A percentile compares a stretch with the other conserved stretches of the same genome.
Evolutionary conservation across 306 rosid species (phyloP).

Genomic region (Sphenostylis stenocarpa): DNA sequence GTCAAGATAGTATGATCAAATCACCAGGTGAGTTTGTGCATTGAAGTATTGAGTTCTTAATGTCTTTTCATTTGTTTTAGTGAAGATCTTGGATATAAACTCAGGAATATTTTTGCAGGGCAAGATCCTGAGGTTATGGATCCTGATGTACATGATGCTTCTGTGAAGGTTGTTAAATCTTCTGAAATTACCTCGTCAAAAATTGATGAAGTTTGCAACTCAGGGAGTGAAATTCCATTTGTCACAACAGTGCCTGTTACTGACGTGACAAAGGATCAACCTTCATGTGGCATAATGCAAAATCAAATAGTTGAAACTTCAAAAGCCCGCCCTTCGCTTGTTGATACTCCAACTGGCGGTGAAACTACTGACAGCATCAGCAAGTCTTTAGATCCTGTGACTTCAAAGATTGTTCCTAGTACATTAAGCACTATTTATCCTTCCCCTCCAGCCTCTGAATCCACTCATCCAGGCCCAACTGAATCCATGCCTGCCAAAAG

Average conservation of each 20-base stretch:
- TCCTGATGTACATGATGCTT: constrained; percentile 36
- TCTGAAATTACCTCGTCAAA: constrained; percentile 39
- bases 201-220: constrained; percentile 31
- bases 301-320: constrained; percentile 43
- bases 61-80: constrained; percentile 1
- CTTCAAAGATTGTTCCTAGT: constrained; percentile 44
- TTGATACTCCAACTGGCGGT: constrained; percentile 42
- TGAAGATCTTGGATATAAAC: constrained; percentile 9
- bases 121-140: constrained; percentile 46
- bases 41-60: constrained; percentile 4
- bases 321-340: constrained; percentile 36
- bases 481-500: constrained; percentile 62
- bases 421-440: constrained; percentile 34
- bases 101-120: constrained; percentile 51
- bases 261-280: constrained; percentile 44
- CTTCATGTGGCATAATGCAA: constrained; percentile 38
- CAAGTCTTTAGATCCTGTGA: constrained; percentile 35
- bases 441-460: constrained; percentile 49
- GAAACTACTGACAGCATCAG: constrained; percentile 35
- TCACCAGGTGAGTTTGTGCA: constrained; percentile 46
- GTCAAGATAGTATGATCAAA: constrained; percentile 36
- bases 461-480: constrained; percentile 45
- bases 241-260: constrained; percentile 35
- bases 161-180: constrained; percentile 40
- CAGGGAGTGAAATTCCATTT: constrained; percentile 33